These are phyloP conservation scores for Fusarium sp. DNA, from an alignment of 2,329 filamentous ascomycete genomes.

Conservation along the genomic window DNA sequence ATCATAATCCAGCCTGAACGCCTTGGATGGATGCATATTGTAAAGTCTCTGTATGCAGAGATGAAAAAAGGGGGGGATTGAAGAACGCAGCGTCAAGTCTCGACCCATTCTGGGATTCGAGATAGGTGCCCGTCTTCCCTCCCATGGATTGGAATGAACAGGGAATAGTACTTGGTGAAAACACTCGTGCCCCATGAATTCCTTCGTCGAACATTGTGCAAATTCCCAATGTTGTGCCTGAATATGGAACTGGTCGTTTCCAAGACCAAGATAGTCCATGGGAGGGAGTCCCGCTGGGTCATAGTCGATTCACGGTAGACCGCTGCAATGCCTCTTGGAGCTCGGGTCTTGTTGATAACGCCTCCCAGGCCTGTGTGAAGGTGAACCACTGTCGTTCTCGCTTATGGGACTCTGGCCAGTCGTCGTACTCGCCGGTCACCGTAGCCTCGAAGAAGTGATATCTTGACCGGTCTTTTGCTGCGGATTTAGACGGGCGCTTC, in stretches of 20 bases:
- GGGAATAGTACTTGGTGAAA: background rate
- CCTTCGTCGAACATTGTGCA: background rate
- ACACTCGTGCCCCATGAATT: background rate
- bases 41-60: constrained; percentile 37
- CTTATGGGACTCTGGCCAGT: constrained; percentile 97
- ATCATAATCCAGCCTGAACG: constrained; percentile 53
- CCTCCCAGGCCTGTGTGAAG: constrained; percentile 83
- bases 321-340: constrained; percentile 87
- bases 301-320: constrained; percentile 73
- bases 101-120: constrained; percentile 3
- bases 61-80: constrained; percentile 25
- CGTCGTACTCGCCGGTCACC: constrained; percentile 85
- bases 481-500: constrained; percentile 79
- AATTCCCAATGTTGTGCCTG: background rate
- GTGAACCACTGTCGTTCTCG: constrained; percentile 91
- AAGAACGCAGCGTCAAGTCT: constrained; percentile 18
- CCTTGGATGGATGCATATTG: constrained; percentile 49
- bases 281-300: constrained; percentile 23
- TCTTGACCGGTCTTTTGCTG: constrained; percentile 71
- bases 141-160: constrained; percentile 26
- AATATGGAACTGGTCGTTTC: constrained; percentile 2
- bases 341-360: constrained; percentile 84
- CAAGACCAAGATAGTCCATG: constrained; percentile 3
- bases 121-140: constrained; percentile 21
- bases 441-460: constrained; percentile 90